phyloP scores from a whole-genome alignment of 2,329 filamentous ascomycete species.

The Neonectria magnoliae region DNA sequence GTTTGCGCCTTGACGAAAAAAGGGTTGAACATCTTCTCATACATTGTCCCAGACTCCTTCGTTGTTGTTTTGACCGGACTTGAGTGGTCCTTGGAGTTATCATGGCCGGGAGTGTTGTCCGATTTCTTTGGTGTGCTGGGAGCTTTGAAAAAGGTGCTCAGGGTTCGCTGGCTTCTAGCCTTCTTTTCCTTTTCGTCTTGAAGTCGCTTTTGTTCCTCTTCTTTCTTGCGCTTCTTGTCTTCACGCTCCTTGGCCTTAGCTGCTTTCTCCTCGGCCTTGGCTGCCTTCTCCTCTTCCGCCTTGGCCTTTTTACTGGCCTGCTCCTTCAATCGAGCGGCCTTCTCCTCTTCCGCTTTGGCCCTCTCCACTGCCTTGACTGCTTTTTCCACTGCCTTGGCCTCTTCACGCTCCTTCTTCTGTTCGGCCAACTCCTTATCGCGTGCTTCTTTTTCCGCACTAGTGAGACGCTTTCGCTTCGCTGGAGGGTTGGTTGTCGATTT shows the following conservation, averaged over 20 bases:
- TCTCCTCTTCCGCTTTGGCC: constrained; percentile 49
- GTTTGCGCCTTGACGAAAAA: constrained; percentile 83
- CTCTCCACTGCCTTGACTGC: constrained; percentile 45
- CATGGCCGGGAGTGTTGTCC: constrained; percentile 44
- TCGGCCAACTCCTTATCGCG: constrained; percentile 52
- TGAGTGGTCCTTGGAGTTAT: constrained; percentile 43
- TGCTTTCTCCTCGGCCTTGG: constrained; percentile 51
- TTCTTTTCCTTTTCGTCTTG: constrained; percentile 60
- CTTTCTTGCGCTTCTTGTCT: constrained; percentile 58
- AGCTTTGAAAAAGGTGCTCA: constrained; percentile 59
- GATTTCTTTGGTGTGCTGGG: constrained; percentile 55
- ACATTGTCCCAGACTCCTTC: constrained; percentile 58
- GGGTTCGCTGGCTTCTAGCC: constrained; percentile 57
- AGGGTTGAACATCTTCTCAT: constrained; percentile 78
- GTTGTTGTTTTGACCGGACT: constrained; percentile 26
- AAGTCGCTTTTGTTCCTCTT: constrained; percentile 55
- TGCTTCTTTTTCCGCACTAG: constrained; percentile 52
- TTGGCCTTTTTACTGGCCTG: constrained; percentile 52
- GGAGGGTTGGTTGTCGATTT: constrained; percentile 33
- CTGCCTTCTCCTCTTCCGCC: constrained; percentile 52
- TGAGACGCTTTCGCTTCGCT: constrained; percentile 57
- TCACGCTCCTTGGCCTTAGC: constrained; percentile 51
- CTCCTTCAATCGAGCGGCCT: constrained; percentile 46
- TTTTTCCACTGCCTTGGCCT: constrained; percentile 40
- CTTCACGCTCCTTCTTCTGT: constrained; percentile 49